These are phyloP conservation scores for Suillus alpinus DNA, from an alignment of 768 basidiomycete genomes.

Conservation along the genomic window DNA sequence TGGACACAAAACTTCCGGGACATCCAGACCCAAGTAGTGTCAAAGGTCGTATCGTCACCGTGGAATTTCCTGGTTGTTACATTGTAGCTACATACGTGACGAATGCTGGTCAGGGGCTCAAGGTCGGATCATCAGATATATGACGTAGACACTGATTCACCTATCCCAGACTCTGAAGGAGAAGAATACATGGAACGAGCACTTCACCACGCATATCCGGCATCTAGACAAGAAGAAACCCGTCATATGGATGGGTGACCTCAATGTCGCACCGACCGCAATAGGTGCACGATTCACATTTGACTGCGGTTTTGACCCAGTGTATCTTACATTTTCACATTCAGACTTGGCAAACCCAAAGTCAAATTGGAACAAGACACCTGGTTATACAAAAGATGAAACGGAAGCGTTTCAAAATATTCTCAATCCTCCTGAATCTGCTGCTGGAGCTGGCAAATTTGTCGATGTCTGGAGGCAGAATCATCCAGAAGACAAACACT, in stretches of 20 bases:
- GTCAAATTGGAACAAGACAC: slow-evolving; percentile 82
- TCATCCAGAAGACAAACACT: slow-evolving; percentile 69
- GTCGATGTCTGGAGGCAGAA: slow-evolving; percentile 78
- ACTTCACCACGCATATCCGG: slow-evolving; percentile 73
- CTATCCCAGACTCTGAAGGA: slow-evolving; percentile 60
- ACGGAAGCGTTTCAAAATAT: slow-evolving; percentile 72
- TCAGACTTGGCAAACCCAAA: slow-evolving; percentile 69
- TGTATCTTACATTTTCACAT: background rate
- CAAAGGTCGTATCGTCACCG: slow-evolving; percentile 76
- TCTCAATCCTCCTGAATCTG: slow-evolving; percentile 46
- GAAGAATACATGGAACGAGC: slow-evolving; percentile 77
- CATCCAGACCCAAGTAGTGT: slow-evolving; percentile 62
- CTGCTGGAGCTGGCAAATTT: slow-evolving; percentile 45
- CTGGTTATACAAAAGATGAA: slow-evolving; percentile 83
- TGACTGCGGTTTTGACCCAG: slow-evolving; percentile 2
- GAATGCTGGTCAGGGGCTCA: slow-evolving; percentile 75
- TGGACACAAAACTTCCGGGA: slow-evolving; percentile 67
- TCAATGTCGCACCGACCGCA: slow-evolving; percentile 83
- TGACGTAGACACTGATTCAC: background rate
- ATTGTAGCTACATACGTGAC: slow-evolving; percentile 81
- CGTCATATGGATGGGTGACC: slow-evolving; percentile 85
- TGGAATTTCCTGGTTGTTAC: slow-evolving; percentile 74
- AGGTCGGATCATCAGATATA: slow-evolving; percentile 41
- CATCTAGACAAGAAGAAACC: slow-evolving; percentile 75
- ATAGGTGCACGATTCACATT: slow-evolving; percentile 42